Conservation (phyloP, 495 filamentous ascomycete species). For the Usnea hakonensis region DNA sequence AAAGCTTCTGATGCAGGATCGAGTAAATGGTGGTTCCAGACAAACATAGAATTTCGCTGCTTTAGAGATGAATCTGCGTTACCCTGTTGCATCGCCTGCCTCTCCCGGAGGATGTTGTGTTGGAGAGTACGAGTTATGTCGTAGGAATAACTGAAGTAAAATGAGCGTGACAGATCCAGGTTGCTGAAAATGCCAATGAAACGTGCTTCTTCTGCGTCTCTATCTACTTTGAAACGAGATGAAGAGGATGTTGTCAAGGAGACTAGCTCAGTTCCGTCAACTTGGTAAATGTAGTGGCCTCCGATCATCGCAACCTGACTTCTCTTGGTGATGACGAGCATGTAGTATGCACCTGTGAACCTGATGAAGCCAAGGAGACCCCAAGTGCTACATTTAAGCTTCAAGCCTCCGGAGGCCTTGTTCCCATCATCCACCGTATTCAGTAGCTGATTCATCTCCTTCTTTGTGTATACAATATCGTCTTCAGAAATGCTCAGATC, state of each 20-base stretch:
- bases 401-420: conserved; percentile 82
- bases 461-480: conserved; percentile 85
- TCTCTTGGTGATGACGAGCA: conserved; percentile 92
- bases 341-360: conserved; percentile 95
- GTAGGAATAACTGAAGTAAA: conserved; percentile 99
- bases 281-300: conserved; percentile 90
- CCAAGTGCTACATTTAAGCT: conserved; percentile 84
- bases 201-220: conserved; percentile 80
- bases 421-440: conserved; percentile 96
- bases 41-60: conserved; percentile 90
- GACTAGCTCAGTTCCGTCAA: conserved; percentile 91
- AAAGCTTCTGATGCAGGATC: conserved; percentile 62
- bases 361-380: conserved; percentile 89
- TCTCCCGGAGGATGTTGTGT: conserved; percentile 80
- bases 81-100: conserved; percentile 59
- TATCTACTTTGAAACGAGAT: conserved; percentile 61
- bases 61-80: conserved; percentile 46
- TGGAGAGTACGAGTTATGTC: conserved; percentile 90
- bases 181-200: conserved; percentile 86
- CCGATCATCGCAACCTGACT: conserved; percentile 93
- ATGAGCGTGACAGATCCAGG: conserved; percentile 78
- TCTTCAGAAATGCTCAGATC: conserved; percentile 83
- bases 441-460: conserved; percentile 85
- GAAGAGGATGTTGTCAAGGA: conserved; percentile 60
- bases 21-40: conserved; percentile 92